Evolutionary conservation across 2,329 filamentous ascomycete genomes (phyloP), one percentile per base, ranked within the genome.

Genomic region (Tolypocladium ophioglossoides): DNA sequence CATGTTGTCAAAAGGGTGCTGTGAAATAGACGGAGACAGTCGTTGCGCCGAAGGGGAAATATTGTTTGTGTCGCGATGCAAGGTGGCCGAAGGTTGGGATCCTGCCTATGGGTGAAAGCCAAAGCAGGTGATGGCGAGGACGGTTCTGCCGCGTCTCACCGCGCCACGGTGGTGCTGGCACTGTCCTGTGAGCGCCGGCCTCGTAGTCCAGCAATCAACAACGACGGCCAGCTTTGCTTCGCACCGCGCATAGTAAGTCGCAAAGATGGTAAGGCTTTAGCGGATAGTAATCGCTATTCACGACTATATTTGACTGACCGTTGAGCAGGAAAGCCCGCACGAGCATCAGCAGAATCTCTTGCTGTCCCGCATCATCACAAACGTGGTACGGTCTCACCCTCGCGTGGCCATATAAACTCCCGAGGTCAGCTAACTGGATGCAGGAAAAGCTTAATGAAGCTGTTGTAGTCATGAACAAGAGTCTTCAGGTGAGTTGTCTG

Each of bases 371-470:
- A 96, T 99, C 73, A 95, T 96, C 73, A 94, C 86, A 67, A 99
- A 99, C 67, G 91, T 97, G 66, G 92, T 97, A 80, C 68, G 89
- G 37, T 24, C n/a, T 20, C 18, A 18, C 39, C 24, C 30, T 35
- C 35, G n/a, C n/a, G 8, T n/a, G 32, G 32, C 24, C 20, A 34
- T 20, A 10, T n/a, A 34, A 8, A n/a, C 44, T 14, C 30, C 18
- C 2, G 4, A 32, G 30, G 18, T 12, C 44, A 34, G 27, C 44
- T 48, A 2, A 46, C 32, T 2, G 3, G 14, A 11, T 22, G 35
- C 57, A 97, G 92, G 94, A 97, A 74, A 99, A 99, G 72, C 80
- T 99, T 46, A 99, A 99, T 63, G 94, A 97, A 72, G 87, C 94
- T 2, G 81, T 97, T 52, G 83, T 94, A 73, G 85, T 92, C 52